These are phyloP conservation scores for Thielaviopsis populi DNA, from an alignment of 2,329 filamentous ascomycete genomes.

Conservation along the genomic window DNA sequence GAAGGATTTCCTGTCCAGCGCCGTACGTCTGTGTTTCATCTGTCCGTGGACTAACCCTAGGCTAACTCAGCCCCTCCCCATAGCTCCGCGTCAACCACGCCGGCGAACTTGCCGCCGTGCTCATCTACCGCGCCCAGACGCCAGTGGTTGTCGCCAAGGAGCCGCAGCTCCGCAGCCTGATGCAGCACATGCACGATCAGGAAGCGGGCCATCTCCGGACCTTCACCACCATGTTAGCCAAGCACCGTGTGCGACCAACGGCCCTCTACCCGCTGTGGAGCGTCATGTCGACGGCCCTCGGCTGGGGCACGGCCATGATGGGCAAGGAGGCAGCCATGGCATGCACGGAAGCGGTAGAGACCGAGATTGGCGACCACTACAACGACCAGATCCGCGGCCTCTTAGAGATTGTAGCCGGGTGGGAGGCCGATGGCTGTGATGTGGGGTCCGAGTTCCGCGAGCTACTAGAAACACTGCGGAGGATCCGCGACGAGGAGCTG, in stretches of 20 bases:
- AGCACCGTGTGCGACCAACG: constrained; percentile 82
- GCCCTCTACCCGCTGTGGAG: constrained; percentile 87
- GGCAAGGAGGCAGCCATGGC: constrained; percentile 94
- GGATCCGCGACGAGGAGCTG: constrained; percentile 87
- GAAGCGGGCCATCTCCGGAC: constrained; percentile 74
- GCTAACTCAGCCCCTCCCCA: not conserved
- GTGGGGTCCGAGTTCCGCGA: constrained; percentile 62
- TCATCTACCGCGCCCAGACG: constrained; percentile 85
- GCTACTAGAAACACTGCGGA: constrained; percentile 57
- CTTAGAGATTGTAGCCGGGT: constrained; percentile 63
- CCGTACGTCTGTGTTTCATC: constrained; percentile 30
- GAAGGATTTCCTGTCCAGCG: constrained; percentile 58
- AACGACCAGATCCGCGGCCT: constrained; percentile 77
- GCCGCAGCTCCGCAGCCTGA: constrained; percentile 75
- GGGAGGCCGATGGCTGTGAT: constrained; percentile 63
- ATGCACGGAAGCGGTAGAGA: constrained; percentile 96
- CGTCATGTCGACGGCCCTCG: constrained; percentile 60
- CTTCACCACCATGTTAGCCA: constrained; percentile 70
- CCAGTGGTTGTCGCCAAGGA: constrained; percentile 65
- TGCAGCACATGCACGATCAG: constrained; percentile 98
- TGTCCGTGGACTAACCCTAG: not conserved
- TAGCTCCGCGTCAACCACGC: constrained; percentile 91
- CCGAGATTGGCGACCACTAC: constrained; percentile 92
- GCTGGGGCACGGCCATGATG: constrained; percentile 79
- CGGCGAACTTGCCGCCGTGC: constrained; percentile 86